A percentile compares a stretch with the other conserved stretches of the same genome.
Evolutionary conservation across 345 rosid genomes (phyloP).

Genomic region (Adansonia digitata): DNA sequence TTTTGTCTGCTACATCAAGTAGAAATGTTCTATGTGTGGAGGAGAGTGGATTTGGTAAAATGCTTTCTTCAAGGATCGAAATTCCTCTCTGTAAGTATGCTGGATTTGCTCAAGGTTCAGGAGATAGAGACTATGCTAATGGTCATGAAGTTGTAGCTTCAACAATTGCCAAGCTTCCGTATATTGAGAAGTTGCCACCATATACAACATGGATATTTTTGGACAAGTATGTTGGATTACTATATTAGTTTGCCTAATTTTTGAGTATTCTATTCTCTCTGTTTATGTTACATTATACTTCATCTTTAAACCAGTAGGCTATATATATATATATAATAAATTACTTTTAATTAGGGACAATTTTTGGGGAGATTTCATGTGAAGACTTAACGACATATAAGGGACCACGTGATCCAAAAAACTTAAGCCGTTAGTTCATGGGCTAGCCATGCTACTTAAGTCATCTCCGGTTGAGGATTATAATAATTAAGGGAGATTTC

Average conservation of each 20-base stretch:
- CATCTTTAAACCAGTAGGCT: background rate
- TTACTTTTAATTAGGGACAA: background rate
- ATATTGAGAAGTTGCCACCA: slow-evolving; percentile 71
- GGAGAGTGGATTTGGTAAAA: slow-evolving; percentile 29
- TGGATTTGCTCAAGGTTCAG: slow-evolving; percentile 52
- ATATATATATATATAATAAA: background rate
- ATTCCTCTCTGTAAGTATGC: slow-evolving; percentile 51
- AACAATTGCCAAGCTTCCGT: slow-evolving; percentile 48
- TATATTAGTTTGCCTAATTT: background rate
- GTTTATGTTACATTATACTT: background rate
- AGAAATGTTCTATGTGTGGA: slow-evolving; percentile 21
- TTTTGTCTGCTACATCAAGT: slow-evolving; percentile 42
- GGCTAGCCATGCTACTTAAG: background rate
- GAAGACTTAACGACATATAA: background rate
- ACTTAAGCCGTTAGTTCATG: background rate
- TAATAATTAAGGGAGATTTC: background rate
- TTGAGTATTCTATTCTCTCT: background rate
- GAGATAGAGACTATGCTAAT: slow-evolving; percentile 59
- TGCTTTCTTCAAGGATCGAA: slow-evolving; percentile 41
- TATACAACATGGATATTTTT: slow-evolving; percentile 95
- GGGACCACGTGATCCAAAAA: background rate
- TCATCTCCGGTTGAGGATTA: background rate
- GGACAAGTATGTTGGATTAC: slow-evolving; percentile 57
- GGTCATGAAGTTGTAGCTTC: slow-evolving; percentile 53
- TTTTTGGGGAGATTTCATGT: background rate